Evolutionary conservation across 306 rosid species (phyloP), one percentile per base, ranked within the genome.

Genomic region (Inga leiocalycina): DNA sequence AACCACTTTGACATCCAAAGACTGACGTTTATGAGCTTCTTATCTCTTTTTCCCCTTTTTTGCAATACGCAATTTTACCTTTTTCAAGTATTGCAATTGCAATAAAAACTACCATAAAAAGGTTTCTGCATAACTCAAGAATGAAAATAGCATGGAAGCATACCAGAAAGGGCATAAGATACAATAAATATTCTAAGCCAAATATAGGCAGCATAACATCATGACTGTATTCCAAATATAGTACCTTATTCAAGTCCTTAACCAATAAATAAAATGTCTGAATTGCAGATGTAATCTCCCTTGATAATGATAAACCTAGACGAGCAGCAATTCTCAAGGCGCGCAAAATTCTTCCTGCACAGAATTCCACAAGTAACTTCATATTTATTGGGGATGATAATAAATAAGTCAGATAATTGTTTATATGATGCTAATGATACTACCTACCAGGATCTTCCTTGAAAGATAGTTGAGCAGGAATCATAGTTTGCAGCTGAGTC

Each of bases 321-420:
- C 99, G 96, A 85, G 99, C 99, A 49, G 97, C 96, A 88, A 95
- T 89, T 93, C 99, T 90, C 86, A 95, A 82, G 82, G 96, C 99
- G 30, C 99, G 94, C 81, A 95, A 87, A 86, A 95, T 93, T 90
- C 99, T 91, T 24, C 98, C 99, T 95, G 77, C 84, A 87, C 54
- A 73, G 75, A 67, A 74, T 75, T 76, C 83, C 76, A 66, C 71
- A 67, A 62, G 82, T 84, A 65, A 75, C 82, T 54, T 77, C 77
- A 74, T 77, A 84, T 85, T 83, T 74, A 75, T 65, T 39, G 78
- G 43, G 46, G 46, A 81, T 70, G 81, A 77, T 14, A 73, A 75
- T 81, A 78, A 44, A 80, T 3, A 45, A 71, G 77, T 79, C 59
- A 85, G 48, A 49, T 67, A 41, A 78, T 80, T 74, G 79, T 54